Base-by-base conservation (phyloP, 495 filamentous ascomycete genomes). In the Penicillium canariense region DNA sequence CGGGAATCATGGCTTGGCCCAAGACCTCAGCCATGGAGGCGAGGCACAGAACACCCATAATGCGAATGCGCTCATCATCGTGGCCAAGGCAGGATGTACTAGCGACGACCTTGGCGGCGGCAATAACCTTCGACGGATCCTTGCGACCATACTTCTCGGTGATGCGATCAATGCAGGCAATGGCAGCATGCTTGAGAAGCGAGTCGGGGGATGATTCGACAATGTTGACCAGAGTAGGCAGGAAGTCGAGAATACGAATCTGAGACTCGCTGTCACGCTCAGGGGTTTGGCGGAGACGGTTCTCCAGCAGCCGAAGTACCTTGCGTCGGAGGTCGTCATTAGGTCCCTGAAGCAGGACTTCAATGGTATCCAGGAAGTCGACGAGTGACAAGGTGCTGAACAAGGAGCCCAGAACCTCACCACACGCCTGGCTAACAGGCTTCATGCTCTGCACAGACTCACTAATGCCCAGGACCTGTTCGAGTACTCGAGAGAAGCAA, bases 71-170 rank as follows among this genome's bases (percentile, higher is more conserved):
- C 52, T 80, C 75, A 62, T 95, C 89, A 4, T 78, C 68, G 63
- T 86, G 85, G 35, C 86, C 87, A 23, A 97, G 79, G 55, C 88
- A 92, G 53, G 87, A 75, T 28, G 80, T 70, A 39, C 89, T 83
- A n/a, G 87, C 84, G 63, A 97, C 86, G 6, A 87, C 84, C 45
- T 83, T 74, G 10, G 90, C 89, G 22, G 90, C 84, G 26, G 66
- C 49, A 22, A 79, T 70, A 22, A 87, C 77, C 47, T 85, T 85
- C 53, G 83, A 83, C 1, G 84, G 75, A 60, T 93, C 88, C 62
- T 87, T 90, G 70, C 92, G 93, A 49, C 94, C 94, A 65, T 95
- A 96, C 65, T 89, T 89, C 70, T 95, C 90, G 8, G 88, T 82
- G 48, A 97, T 92, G 60, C 86, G 85, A 71, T 96, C 90, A 44